phyloP scores from a whole-genome alignment of 352 stramenopile species.

The Pythium oligandrum region DNA sequence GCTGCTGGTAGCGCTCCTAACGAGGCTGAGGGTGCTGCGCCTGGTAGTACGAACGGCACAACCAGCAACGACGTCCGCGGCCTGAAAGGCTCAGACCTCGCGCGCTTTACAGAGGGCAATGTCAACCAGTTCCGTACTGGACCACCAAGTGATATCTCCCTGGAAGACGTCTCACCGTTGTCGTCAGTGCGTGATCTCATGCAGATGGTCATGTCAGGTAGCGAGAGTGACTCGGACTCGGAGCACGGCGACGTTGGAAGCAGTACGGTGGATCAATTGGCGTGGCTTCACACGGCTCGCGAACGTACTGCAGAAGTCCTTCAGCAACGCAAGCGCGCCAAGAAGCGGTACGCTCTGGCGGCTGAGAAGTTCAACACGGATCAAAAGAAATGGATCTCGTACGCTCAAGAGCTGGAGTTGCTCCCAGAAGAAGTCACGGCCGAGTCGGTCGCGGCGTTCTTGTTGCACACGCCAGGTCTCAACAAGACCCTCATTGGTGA shows the following conservation, averaged over 20 bases:
- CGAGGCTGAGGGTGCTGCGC: too few relatives aligned
- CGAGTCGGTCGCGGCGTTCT: constrained; percentile 87
- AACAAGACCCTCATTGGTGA: constrained; percentile 95
- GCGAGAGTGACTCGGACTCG: constrained; percentile 70
- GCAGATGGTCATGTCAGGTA: constrained; percentile 77
- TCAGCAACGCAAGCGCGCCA: constrained; percentile 89
- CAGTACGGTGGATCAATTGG: constrained; percentile 53
- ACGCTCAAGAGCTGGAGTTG: constrained; percentile 82
- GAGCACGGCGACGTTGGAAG: constrained; percentile 35
- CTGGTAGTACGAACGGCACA: not conserved
- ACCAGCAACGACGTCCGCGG: constrained; percentile 11
- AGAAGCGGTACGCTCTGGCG: constrained; percentile 86
- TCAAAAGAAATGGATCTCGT: constrained; percentile 90
- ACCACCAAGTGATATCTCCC: constrained; percentile 38
- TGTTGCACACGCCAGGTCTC: constrained; percentile 90
- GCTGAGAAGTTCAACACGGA: constrained; percentile 95
- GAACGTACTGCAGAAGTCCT: constrained; percentile 86
- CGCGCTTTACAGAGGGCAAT: constrained; percentile 47
- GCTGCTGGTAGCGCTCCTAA: not conserved
- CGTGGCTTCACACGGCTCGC: constrained; percentile 78
- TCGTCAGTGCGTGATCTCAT: constrained; percentile 81
- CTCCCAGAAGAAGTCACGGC: constrained; percentile 82
- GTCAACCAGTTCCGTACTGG: constrained; percentile 1
- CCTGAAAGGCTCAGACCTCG: constrained; percentile 63
- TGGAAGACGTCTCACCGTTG: constrained; percentile 82